Evolutionary conservation across 1,284 basidiomycete species (phyloP), one percentile per base, ranked within the genome.

Genomic region (Cutaneotrichosporon sp.): DNA sequence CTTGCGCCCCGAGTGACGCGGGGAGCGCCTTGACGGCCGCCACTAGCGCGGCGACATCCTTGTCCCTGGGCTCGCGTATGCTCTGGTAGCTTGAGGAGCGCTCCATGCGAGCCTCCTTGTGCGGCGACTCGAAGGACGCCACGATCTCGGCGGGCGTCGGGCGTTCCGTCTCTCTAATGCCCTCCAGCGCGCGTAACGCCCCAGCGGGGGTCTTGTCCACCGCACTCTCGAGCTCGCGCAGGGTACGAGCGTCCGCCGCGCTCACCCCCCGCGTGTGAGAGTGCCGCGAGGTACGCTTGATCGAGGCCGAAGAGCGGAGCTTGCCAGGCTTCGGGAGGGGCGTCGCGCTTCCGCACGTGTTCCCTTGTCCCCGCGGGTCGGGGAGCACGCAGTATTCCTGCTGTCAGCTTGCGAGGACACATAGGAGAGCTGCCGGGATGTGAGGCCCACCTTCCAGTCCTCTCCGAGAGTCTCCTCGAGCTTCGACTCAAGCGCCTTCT

Each of bases 401-500:
- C 10, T 3, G 31, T 56, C 54, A 60, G 54, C 36, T 20, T 16
- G n/a, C n/a, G 29, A 27, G 13, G 16, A 14, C 11, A 5, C 22
- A 4, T 29, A 4, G 24, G 36, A 16, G 1, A 22, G 11, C 9
- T 9, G 9, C n/a, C n/a, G n/a, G n/a, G n/a, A n/a, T n/a, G 5
- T 29, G 7, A 24, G 2, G 16, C 8, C 64, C 55, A 76, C 72
- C 38, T 62, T 67, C 75, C 75, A 77, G 33, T 55, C 46, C 1
- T 67, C 59, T 0, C 71, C 72, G 3, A 70, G 59, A 2, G 54
- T 66, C 3, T 60, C 60, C 4, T 69, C 69, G 4, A 75, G 61
- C 11, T 74, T 64, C 45, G 60, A 66, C 47, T 77, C 74, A 0
- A 76, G 62, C 10, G 63, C 65, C 71, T 75, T 43, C 10, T 5